Percentiles rank a stretch among this genome's conserved stretches.
phyloP scores from a whole-genome alignment of 305 asterid genomes.

The Stenogyne calaminthoides region DNA sequence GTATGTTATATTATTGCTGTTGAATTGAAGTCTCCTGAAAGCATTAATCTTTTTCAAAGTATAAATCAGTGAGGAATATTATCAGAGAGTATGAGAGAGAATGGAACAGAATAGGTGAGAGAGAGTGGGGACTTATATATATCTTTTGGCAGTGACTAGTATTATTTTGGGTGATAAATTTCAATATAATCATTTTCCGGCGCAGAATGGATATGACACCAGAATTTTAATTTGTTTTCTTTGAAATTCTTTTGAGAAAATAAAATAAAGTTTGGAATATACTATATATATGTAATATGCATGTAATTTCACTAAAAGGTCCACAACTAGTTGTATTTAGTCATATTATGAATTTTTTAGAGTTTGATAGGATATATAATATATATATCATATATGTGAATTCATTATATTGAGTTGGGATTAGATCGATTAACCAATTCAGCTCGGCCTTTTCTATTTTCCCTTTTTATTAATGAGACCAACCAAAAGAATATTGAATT shows the following conservation, averaged over 20 bases:
- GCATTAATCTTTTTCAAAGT: constrained; percentile 3
- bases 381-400: too few relatives aligned
- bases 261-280: too few relatives aligned
- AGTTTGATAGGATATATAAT: too few relatives aligned
- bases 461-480: too few relatives aligned
- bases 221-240: constrained; percentile 24
- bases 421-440: too few relatives aligned
- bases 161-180: constrained; percentile 34
- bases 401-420: too few relatives aligned
- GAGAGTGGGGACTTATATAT: background rate
- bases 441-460: too few relatives aligned
- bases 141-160: constrained; percentile 46
- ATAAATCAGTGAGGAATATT: background rate
- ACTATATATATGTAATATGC: too few relatives aligned
- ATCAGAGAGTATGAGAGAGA: background rate
- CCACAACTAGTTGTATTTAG: too few relatives aligned
- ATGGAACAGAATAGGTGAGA: constrained; percentile 8
- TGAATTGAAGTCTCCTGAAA: constrained; percentile 1
- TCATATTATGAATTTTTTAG: too few relatives aligned
- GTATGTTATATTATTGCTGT: background rate
- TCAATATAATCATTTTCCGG: constrained; percentile 82
- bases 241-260: background rate
- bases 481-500: too few relatives aligned
- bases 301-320: too few relatives aligned
- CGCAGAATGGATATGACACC: constrained; percentile 44